These are phyloP conservation scores for Aphanomyces astaci DNA, from an alignment of 352 stramenopile species.

Conservation along the genomic window DNA sequence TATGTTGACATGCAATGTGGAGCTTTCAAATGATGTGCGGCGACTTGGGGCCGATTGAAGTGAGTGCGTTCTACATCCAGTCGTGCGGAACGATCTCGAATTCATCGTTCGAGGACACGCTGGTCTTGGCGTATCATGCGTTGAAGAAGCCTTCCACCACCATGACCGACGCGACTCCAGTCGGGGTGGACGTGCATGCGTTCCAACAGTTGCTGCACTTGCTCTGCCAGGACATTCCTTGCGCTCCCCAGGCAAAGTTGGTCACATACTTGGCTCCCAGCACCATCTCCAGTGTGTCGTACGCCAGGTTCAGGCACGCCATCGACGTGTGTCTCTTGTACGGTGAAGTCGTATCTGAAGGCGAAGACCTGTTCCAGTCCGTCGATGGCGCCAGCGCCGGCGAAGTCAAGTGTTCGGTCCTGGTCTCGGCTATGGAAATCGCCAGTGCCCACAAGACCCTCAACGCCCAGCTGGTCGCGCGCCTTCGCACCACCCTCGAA, in stretches of 20 bases:
- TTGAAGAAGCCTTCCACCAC: constrained; percentile 4
- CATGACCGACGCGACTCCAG: background rate
- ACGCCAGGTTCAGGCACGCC: constrained; percentile 9
- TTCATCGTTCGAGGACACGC: constrained; percentile 12
- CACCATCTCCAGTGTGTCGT: background rate
- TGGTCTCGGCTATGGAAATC: background rate
- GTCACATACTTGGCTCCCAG: background rate
- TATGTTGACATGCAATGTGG: background rate
- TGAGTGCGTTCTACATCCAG: constrained; percentile 9
- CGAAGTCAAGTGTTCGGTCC: constrained; percentile 7
- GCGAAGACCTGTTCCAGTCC: constrained; percentile 13
- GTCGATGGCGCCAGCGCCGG: background rate
- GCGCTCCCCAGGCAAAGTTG: background rate
- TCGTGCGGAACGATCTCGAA: background rate
- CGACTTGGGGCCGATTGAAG: background rate
- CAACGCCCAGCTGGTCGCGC: background rate
- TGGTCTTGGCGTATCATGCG: constrained; percentile 15
- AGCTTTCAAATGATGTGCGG: constrained; percentile 19
- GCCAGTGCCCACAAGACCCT: background rate
- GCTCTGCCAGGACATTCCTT: constrained; percentile 2
- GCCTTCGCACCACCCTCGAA: background rate
- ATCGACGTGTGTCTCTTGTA: constrained; percentile 14
- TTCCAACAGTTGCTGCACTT: constrained; percentile 4
- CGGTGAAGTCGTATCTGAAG: constrained; percentile 2
- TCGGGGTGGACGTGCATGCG: background rate